A percentile compares a stretch with the other conserved stretches of the same genome.
Conservation (phyloP, 306 rosid genomes). For the Oemleria cerasiformis region DNA sequence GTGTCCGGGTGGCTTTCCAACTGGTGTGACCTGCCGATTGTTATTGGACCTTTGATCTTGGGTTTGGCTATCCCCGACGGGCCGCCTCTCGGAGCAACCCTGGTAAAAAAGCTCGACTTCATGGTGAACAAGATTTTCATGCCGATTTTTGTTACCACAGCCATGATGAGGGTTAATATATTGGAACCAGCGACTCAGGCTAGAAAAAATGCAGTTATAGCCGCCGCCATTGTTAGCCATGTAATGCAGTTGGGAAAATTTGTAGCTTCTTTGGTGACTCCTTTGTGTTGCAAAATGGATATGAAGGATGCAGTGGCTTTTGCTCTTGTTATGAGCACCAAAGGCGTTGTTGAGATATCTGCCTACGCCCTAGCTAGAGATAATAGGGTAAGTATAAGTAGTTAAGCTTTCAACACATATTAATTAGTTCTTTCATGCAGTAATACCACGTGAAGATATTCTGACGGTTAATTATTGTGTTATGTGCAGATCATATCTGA, state of each 20-base stretch:
- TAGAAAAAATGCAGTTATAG: neutral
- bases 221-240: slow-evolving; percentile 16
- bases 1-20: slow-evolving; percentile 25
- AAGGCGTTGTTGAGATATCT: slow-evolving; percentile 64
- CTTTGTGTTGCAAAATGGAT: slow-evolving; percentile 41
- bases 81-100: slow-evolving; percentile 65
- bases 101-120: slow-evolving; percentile 52
- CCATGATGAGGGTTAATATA: slow-evolving; percentile 46
- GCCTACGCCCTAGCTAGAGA: slow-evolving; percentile 30
- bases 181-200: neutral
- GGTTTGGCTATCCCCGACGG: slow-evolving; percentile 70
- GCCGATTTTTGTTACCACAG: slow-evolving; percentile 51
- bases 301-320: slow-evolving; percentile 35
- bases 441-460: too few relatives aligned
- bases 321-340: slow-evolving; percentile 49
- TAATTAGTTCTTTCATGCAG: too few relatives aligned
- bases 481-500: slow-evolving; percentile 28
- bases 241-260: slow-evolving; percentile 23
- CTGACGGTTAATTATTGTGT: too few relatives aligned
- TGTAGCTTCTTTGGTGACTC: slow-evolving; percentile 27
- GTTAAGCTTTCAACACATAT: too few relatives aligned
- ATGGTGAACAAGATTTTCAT: slow-evolving; percentile 38
- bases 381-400: slow-evolving; percentile 30
- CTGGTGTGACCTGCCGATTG: slow-evolving; percentile 20
- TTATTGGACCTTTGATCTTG: slow-evolving; percentile 48